Percentiles rank a stretch among this genome's conserved stretches.
Evolutionary conservation across 441 rosid species (phyloP).

Genomic region (Gossypium davidsonii): DNA sequence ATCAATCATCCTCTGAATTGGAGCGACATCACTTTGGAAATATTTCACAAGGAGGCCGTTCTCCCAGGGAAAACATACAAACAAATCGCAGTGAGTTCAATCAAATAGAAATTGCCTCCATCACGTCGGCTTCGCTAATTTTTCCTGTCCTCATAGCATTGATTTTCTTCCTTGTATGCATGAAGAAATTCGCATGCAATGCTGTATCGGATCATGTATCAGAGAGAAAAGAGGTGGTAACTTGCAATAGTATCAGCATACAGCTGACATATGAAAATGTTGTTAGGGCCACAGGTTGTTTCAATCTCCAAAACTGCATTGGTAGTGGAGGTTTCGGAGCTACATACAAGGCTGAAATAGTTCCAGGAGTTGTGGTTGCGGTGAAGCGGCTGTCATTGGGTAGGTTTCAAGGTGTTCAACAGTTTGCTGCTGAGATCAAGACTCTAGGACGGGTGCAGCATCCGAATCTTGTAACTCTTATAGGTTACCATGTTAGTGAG

Average conservation of each 20-base stretch:
- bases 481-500: slow-evolving; percentile 41
- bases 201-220: slow-evolving; percentile 19
- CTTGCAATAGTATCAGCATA: slow-evolving; percentile 27
- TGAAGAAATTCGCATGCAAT: slow-evolving; percentile 16
- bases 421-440: slow-evolving; percentile 35
- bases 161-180: slow-evolving; percentile 25
- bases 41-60: not conserved
- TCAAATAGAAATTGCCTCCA: slow-evolving; percentile 32
- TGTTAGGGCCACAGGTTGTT: slow-evolving; percentile 30
- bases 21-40: slow-evolving; percentile 2
- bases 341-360: slow-evolving; percentile 38
- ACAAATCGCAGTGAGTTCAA: slow-evolving; percentile 1
- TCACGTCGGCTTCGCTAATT: slow-evolving; percentile 32
- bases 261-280: slow-evolving; percentile 33
- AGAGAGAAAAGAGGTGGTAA: slow-evolving; percentile 25
- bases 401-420: slow-evolving; percentile 35
- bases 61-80: not conserved
- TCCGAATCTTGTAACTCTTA: slow-evolving; percentile 35
- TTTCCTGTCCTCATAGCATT: slow-evolving; percentile 29
- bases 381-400: slow-evolving; percentile 39
- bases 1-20: slow-evolving; percentile 6
- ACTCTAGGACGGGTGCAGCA: slow-evolving; percentile 35
- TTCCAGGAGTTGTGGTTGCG: slow-evolving; percentile 28
- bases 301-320: slow-evolving; percentile 36
- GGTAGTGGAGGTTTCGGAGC: slow-evolving; percentile 45